Conservation (phyloP, 306 rosid species). For the Vigna trinervia region DNA sequence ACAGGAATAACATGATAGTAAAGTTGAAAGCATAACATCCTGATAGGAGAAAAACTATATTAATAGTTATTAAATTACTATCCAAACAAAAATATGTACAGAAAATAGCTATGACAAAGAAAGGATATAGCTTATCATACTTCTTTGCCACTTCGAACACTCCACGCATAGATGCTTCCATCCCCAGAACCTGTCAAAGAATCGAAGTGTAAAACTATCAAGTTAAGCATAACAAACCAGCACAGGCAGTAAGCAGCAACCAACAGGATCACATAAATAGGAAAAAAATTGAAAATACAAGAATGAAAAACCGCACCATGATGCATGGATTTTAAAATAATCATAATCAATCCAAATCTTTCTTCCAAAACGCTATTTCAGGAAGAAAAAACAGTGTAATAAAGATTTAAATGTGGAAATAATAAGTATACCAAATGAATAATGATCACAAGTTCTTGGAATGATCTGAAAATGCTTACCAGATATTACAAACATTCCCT, state of each 20-base stretch:
- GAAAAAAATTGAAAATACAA: constrained; percentile 24
- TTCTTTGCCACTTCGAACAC: constrained; percentile 86
- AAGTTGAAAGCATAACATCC: constrained; percentile 13
- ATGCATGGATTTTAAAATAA: constrained; percentile 1
- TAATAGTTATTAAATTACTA: neutral
- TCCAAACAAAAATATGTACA: constrained; percentile 3
- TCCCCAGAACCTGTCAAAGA: constrained; percentile 82
- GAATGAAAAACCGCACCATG: constrained; percentile 9
- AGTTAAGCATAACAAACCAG: constrained; percentile 38
- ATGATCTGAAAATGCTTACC: constrained; percentile 53
- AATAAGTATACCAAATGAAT: constrained; percentile 25
- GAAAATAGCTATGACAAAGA: constrained; percentile 11
- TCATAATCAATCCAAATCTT: constrained; percentile 4
- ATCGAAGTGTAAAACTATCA: constrained; percentile 28
- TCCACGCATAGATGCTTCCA: constrained; percentile 93
- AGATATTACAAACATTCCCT: constrained; percentile 94
- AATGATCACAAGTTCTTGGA: constrained; percentile 3
- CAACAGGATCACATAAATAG: constrained; percentile 10
- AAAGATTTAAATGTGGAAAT: neutral
- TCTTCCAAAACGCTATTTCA: constrained; percentile 25
- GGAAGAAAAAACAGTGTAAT: neutral
- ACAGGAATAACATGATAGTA: neutral
- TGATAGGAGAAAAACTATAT: constrained; percentile 1
- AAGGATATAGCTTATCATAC: constrained; percentile 50
- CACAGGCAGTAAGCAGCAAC: constrained; percentile 29